phyloP scores from a whole-genome alignment of 2,329 filamentous ascomycete genomes.

The Knufia fluminis region DNA sequence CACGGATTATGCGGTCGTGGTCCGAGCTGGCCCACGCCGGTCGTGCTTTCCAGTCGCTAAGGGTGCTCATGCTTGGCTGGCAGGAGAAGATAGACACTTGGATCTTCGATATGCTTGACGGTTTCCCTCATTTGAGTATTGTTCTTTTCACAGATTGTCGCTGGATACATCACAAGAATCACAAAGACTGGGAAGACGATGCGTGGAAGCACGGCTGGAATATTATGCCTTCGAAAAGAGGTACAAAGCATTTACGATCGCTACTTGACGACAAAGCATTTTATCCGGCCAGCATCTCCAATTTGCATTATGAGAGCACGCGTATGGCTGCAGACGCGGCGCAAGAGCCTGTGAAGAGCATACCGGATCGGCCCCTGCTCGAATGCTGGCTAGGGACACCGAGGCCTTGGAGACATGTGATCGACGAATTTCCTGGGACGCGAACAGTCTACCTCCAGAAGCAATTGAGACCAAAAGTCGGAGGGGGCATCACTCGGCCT shows the following conservation, averaged over 20 bases:
- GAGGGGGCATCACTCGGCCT: not conserved
- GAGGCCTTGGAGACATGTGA: constrained; percentile 20
- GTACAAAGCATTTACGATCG: constrained; percentile 24
- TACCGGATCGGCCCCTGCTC: constrained; percentile 13
- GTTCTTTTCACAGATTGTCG: constrained; percentile 29
- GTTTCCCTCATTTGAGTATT: constrained; percentile 29
- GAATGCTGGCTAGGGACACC: constrained; percentile 20
- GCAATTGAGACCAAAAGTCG: not conserved
- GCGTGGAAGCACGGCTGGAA: constrained; percentile 27
- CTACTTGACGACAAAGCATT: constrained; percentile 26
- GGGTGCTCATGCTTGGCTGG: constrained; percentile 28
- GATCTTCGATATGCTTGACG: constrained; percentile 28
- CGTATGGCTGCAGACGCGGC: constrained; percentile 12
- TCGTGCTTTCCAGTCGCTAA: constrained; percentile 31
- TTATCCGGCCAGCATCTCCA: constrained; percentile 15
- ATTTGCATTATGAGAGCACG: constrained; percentile 19
- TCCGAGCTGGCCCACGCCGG: constrained; percentile 28
- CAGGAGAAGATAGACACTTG: constrained; percentile 27
- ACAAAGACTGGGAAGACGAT: constrained; percentile 18
- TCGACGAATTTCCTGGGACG: constrained; percentile 23
- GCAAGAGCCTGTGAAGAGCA: not conserved
- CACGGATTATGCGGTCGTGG: constrained; percentile 35
- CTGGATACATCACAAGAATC: constrained; percentile 22
- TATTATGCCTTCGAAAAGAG: constrained; percentile 19
- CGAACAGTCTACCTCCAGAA: constrained; percentile 23